phyloP scores from a whole-genome alignment of 805 yeast genomes.

The Candida chauliodis region DNA sequence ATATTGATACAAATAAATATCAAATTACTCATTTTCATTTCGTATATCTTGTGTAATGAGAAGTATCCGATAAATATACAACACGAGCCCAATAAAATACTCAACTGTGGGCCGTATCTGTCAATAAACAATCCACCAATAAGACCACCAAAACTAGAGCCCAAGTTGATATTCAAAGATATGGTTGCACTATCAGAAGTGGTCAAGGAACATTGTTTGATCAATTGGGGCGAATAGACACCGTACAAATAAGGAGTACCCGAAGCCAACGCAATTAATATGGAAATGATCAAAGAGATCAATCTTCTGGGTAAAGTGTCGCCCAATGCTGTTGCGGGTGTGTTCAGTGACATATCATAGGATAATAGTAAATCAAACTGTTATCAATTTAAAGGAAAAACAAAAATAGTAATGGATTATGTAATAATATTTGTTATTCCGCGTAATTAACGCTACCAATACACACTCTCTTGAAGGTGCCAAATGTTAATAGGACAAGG shows the following conservation, averaged over 20 bases:
- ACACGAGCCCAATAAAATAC: conserved; percentile 54
- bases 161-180: conserved; percentile 59
- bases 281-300: conserved; percentile 25
- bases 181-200: conserved; percentile 61
- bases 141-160: conserved; percentile 66
- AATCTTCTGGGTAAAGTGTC: conserved; percentile 2
- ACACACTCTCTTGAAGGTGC: too few relatives aligned
- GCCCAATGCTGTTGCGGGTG: background rate
- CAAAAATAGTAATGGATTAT: too few relatives aligned
- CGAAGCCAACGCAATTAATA: conserved; percentile 58
- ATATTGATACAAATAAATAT: conserved; percentile 46
- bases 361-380: background rate
- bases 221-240: conserved; percentile 71
- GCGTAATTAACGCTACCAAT: too few relatives aligned
- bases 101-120: conserved; percentile 49
- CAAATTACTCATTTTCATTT: conserved; percentile 35
- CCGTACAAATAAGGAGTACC: conserved; percentile 78
- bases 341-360: conserved; percentile 2
- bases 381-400: background rate
- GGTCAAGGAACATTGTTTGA: conserved; percentile 52
- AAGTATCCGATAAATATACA: conserved; percentile 54
- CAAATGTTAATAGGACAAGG: too few relatives aligned
- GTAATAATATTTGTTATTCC: too few relatives aligned
- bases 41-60: conserved; percentile 47
- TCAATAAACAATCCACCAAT: conserved; percentile 72